Conservation (phyloP, 805 yeast genomes). For the Wickerhamiella vanderwaltii region DNA sequence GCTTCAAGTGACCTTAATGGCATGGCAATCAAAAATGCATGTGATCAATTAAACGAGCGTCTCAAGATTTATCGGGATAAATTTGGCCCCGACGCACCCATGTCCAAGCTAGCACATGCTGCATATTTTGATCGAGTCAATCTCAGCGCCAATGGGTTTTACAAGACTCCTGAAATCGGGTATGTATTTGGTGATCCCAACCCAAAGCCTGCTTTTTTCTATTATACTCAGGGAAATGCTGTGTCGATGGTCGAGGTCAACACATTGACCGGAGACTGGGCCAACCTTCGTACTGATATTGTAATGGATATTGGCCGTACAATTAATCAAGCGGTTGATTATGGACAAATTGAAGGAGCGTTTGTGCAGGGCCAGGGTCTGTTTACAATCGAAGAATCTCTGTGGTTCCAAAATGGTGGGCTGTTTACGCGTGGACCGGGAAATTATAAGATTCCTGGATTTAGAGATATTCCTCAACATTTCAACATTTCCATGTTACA, state of each 20-base stretch:
- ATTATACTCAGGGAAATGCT: conserved; percentile 38
- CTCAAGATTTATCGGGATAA: conserved; percentile 31
- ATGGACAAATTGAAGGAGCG: conserved; percentile 42
- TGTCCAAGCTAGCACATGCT: conserved; percentile 32
- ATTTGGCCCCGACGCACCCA: conserved; percentile 30
- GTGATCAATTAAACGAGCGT: conserved; percentile 34
- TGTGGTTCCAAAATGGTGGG: conserved; percentile 35
- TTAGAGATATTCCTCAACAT: conserved; percentile 36
- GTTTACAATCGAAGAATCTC: conserved; percentile 37
- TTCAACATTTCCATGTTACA: conserved; percentile 34
- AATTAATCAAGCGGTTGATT: conserved; percentile 38
- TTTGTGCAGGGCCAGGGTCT: conserved; percentile 40
- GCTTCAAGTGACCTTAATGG: conserved; percentile 40
- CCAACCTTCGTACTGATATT: conserved; percentile 32
- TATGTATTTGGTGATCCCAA: conserved; percentile 32
- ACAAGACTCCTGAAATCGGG: conserved; percentile 40
- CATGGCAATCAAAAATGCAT: conserved; percentile 38
- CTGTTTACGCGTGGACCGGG: conserved; percentile 40
- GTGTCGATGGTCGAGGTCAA: conserved; percentile 35
- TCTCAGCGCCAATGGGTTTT: conserved; percentile 38
- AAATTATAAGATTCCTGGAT: conserved; percentile 39
- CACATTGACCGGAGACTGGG: conserved; percentile 39
- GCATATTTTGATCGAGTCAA: conserved; percentile 38
- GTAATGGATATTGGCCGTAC: conserved; percentile 41
- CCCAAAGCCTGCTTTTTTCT: conserved; percentile 37